Base-by-base conservation (phyloP, 75 land plant species). In the Sequoiadendron giganteum region DNA sequence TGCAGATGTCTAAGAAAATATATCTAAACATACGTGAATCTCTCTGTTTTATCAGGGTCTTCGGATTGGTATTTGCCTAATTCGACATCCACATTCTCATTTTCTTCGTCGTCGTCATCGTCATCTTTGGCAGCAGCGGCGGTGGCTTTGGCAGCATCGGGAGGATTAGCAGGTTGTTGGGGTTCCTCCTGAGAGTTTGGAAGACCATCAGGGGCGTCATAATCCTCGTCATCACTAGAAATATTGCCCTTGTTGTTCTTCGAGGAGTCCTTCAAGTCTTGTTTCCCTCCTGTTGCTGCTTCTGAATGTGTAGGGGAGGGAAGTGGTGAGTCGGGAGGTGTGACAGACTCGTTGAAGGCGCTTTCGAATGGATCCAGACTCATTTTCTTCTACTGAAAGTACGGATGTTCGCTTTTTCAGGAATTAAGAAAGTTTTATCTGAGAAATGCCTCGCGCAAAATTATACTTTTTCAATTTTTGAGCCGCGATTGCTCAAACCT, bases 11-110 rank as follows among this genome's bases (percentile, higher is more conserved):
- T 65, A 65, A 65, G 70, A 65, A 65, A 21, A 28, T 4, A 52
- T 13, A 52, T 52, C 2, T 14, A 25, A 28, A 65, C 70, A 75
- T 75, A 75, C 77, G 77, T 75, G 77, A 75, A 75, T 75, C 77
- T 75, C 15, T 75, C 77, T 30, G 77, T 75, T 75, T 75, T 75
- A 75, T 75, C 77, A 32, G 77, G 77, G 38, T 75, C 77, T 30
- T 75, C 77, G 10, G 77, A 75, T 14, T 75, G 77, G 38, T 75
- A 75, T 75, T 75, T 75, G 16, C 77, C 77, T 34, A 75, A 75
- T 32, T 75, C 77, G 38, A 75, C 77, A 34, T 75, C 77, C n/a
- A 75, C 77, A 32, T 75, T 75, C 38, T 75, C 77, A 11, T 75
- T 34, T 34, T 75, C 77, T 32, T 75, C 77, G 2, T 75, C 28